Conservation (phyloP, 2,329 filamentous ascomycete genomes). For the Fusarium sulawesiense region DNA sequence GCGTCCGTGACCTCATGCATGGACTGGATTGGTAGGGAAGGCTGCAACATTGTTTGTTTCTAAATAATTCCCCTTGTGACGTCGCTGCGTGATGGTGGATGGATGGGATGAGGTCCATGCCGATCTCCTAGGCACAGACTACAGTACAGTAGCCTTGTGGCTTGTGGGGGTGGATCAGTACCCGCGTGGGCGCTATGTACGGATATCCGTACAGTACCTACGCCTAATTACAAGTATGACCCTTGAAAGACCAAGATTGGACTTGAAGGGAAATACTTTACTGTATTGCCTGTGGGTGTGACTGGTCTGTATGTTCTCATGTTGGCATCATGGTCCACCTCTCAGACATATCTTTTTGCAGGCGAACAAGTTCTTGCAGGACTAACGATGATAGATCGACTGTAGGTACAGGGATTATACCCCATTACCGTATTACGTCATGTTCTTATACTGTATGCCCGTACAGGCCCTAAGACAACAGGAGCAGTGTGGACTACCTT, state of each 20-base stretch:
- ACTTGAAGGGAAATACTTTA: background rate
- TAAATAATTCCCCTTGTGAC: constrained; percentile 37
- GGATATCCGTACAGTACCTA: background rate
- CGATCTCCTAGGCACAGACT: constrained; percentile 12
- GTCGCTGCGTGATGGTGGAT: constrained; percentile 44
- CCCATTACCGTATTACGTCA: constrained; percentile 14
- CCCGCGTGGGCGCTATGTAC: constrained; percentile 17
- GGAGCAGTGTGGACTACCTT: too few relatives aligned
- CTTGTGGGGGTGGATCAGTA: constrained; percentile 31
- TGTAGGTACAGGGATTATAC: constrained; percentile 1
- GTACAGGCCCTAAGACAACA: too few relatives aligned
- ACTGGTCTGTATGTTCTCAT: constrained; percentile 9
- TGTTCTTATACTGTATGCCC: background rate
- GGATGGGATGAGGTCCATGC: constrained; percentile 22
- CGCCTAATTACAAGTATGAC: constrained; percentile 12
- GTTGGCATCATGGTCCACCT: constrained; percentile 3
- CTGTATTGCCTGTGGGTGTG: background rate
- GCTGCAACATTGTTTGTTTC: constrained; percentile 27
- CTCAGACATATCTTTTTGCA: background rate
- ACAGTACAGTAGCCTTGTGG: background rate
- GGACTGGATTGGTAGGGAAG: background rate
- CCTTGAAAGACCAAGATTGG: constrained; percentile 7
- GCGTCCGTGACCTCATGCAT: constrained; percentile 35
- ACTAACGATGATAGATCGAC: background rate
- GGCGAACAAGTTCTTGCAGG: background rate